Base-by-base conservation (phyloP, 2,329 filamentous ascomycete species). In the Cercospora janseana region DNA sequence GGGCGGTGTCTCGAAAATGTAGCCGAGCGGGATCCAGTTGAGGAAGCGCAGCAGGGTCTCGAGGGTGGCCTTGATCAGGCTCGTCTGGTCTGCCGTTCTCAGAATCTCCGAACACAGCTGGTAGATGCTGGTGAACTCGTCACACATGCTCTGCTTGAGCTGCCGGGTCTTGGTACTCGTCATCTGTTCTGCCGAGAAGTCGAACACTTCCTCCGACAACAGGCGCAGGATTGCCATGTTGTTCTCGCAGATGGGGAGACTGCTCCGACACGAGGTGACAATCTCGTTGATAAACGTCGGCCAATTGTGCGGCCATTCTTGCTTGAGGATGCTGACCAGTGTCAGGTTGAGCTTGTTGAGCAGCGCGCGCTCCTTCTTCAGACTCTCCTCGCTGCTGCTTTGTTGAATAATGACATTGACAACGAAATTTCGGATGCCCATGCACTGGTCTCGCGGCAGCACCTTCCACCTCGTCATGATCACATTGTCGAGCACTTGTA, bases 231-330 rank as follows among this genome's bases (percentile, higher is more conserved):
- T 97, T 58, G 88, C 90, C 93, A 98, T 98, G 78, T 98, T 98
- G 77, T 98, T 98, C 75, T 98, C 93, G 80, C 94, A 98, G 63
- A 98, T 94, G 28, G 92, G 93, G 46, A 98, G 78, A 72, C 87
- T 96, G 61, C 88, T 92, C 69, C 95, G 91, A 73, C 91, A 97
- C 49, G 93, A 92, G 16, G 89, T 87, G 63, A 98, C 90, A 72
- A 98, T 98, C 76, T 98, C 93, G 77, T 97, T 97, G 80, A 98
- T 97, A 73, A 98, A 98, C 15, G 90, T 95, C 8, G 94, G 93
- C 93, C 94, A 98, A 78, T 98, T 95, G 74, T 97, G 92, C 50
- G 93, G 93, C 93, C 93, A 98, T 73, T 98, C 93, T 74, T 98
- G 93, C 79, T 98, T 98, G 67, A 98, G 78, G 57, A 98, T 92